Evolutionary conservation across 1,139 yeast species (phyloP).

Genomic region (Groenewaldozyma auringiensis): DNA sequence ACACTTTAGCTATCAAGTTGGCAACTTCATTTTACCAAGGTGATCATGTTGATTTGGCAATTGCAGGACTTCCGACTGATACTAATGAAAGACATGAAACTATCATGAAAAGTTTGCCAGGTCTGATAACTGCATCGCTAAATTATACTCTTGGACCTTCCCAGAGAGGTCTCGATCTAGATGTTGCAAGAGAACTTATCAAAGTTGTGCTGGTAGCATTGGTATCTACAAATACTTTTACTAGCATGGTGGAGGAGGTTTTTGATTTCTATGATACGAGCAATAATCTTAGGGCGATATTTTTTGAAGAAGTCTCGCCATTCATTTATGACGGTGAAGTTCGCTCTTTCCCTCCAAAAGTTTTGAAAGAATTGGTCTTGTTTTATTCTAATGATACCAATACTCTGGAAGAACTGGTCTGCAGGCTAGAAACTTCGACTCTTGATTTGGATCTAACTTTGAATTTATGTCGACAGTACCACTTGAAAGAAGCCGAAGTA

Average conservation of each 20-base stretch:
- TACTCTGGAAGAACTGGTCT: slow-evolving; percentile 54
- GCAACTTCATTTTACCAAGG: slow-evolving; percentile 51
- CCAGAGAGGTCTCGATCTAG: neutral
- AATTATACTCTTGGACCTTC: slow-evolving; percentile 27
- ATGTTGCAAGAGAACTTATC: slow-evolving; percentile 25
- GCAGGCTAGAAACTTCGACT: slow-evolving; percentile 54
- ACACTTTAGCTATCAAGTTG: slow-evolving; percentile 47
- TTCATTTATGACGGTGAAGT: slow-evolving; percentile 43
- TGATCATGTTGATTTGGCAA: slow-evolving; percentile 36
- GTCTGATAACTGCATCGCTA: slow-evolving; percentile 49
- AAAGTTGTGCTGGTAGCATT: slow-evolving; percentile 37
- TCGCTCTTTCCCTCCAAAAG: slow-evolving; percentile 47
- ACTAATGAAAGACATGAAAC: slow-evolving; percentile 39
- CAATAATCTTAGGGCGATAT: slow-evolving; percentile 30
- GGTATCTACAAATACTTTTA: slow-evolving; percentile 33
- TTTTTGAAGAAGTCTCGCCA: slow-evolving; percentile 45
- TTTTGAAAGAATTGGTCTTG: slow-evolving; percentile 53
- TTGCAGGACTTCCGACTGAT: slow-evolving; percentile 47
- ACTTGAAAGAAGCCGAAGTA: slow-evolving; percentile 51
- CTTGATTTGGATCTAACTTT: slow-evolving; percentile 70
- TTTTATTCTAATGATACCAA: slow-evolving; percentile 42
- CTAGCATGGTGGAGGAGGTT: slow-evolving; percentile 44
- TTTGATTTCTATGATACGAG: slow-evolving; percentile 40
- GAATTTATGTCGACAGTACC: slow-evolving; percentile 46
- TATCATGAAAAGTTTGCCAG: slow-evolving; percentile 49